A percentile compares a stretch with the other conserved stretches of the same genome.
phyloP scores from a whole-genome alignment of 768 basidiomycete genomes.

The Crucibulum laeve region DNA sequence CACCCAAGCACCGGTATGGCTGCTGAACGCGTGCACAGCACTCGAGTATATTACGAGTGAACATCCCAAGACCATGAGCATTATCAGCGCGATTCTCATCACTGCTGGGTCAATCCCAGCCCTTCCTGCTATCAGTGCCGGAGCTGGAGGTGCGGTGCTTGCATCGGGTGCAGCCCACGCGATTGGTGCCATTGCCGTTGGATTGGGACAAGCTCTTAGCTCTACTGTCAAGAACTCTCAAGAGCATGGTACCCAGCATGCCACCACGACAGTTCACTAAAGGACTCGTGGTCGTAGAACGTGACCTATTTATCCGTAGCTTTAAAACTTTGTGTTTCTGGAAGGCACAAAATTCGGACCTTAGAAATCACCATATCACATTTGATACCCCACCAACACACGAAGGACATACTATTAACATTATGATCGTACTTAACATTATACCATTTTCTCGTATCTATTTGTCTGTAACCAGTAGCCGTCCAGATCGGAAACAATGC shows the following conservation, averaged over 20 bases:
- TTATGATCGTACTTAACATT: neutral
- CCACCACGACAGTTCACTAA: neutral
- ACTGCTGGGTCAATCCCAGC: constrained; percentile 73
- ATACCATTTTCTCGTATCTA: constrained; percentile 5
- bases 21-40: constrained; percentile 72
- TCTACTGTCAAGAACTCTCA: constrained; percentile 27
- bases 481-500: constrained; percentile 29
- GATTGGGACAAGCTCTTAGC: constrained; percentile 51
- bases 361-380: neutral
- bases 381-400: neutral
- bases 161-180: constrained; percentile 75
- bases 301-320: neutral
- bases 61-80: constrained; percentile 71
- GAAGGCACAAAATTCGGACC: neutral
- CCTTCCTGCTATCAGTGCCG: constrained; percentile 63
- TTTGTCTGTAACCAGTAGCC: constrained; percentile 24
- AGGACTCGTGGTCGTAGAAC: neutral
- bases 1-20: constrained; percentile 68
- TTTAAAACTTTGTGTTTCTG: neutral
- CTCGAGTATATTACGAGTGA: constrained; percentile 71
- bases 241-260: constrained; percentile 13
- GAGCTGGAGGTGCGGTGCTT: constrained; percentile 68
- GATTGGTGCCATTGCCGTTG: constrained; percentile 74
- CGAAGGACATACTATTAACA: neutral
- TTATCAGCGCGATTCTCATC: constrained; percentile 73